Evolutionary conservation across 2,329 filamentous ascomycete species (phyloP).

Genomic region (Arachnomyces sp.): DNA sequence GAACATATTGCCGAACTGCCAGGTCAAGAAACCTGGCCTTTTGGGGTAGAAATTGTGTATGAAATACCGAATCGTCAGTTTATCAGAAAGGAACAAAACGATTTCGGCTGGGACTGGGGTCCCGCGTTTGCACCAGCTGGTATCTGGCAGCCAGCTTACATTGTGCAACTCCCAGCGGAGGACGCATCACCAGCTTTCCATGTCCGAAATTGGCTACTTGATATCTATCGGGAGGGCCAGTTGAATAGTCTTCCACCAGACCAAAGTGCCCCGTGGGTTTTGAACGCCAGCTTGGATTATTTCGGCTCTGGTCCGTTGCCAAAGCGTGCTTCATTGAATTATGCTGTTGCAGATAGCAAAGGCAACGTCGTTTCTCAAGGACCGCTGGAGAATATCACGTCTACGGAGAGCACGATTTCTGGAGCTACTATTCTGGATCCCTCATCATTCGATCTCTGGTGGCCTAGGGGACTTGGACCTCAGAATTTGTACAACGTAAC

Average conservation of each 20-base stretch:
- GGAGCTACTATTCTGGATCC: conserved; percentile 40
- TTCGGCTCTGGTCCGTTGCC: conserved; percentile 46
- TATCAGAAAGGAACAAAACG: conserved; percentile 54
- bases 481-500: conserved; percentile 53
- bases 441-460: conserved; percentile 50
- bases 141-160: conserved; percentile 53
- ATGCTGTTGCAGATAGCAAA: conserved; percentile 39
- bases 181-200: conserved; percentile 36
- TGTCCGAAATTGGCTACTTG: conserved; percentile 48
- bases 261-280: conserved; percentile 50
- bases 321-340: conserved; percentile 35
- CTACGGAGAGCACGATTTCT: conserved; percentile 39
- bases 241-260: conserved; percentile 52
- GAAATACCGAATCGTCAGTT: conserved; percentile 50
- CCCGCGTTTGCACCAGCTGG: conserved; percentile 56
- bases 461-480: conserved; percentile 50
- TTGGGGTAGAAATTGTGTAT: conserved; percentile 40
- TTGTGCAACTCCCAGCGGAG: conserved; percentile 48
- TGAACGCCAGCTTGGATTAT: conserved; percentile 55
- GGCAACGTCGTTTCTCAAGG: conserved; percentile 1
- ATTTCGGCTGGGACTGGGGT: conserved; percentile 61
- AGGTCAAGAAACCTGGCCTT: conserved; percentile 47
- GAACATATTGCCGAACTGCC: conserved; percentile 45
- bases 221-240: conserved; percentile 53
- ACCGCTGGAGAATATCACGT: conserved; percentile 29